Base-by-base conservation (phyloP, 768 basidiomycete species). In the Phlebiopsis gigantea region DNA sequence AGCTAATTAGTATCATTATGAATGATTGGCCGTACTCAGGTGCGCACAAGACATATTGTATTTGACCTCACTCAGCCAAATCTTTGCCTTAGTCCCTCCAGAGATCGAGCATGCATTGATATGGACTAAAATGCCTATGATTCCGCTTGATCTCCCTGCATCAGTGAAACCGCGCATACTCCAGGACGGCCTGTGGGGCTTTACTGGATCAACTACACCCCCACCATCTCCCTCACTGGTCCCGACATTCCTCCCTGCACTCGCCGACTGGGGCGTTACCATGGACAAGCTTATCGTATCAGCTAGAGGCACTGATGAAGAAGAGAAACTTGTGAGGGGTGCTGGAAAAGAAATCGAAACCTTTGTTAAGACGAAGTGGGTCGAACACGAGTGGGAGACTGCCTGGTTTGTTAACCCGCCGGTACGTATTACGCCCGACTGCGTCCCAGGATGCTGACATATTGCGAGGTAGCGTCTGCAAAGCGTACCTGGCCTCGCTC, bases 11-110 rank as follows among this genome's bases (percentile, higher is more conserved):
- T 63, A 83, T 92, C 59, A 87, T 87, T 46, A 83, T 75, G 63
- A 91, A 93, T 64, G 90, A 92, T 66, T 94, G 91, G 91, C 91
- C 91, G 0, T 94, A 94, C 69, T 91, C 88, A 6, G 83, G 88
- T 87, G 63, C 53, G 75, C 45, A 9, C 51, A 30, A 21, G n/a
- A n/a, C n/a, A n/a, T n/a, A n/a, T n/a, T n/a, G n/a, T n/a, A n/a
- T n/a, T n/a, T n/a, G 46, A 9, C n/a, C 55, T 54, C 9, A 47
- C 50, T 9, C 29, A 39, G 21, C 4, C 34, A 30, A 26, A n/a
- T n/a, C n/a, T n/a, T n/a, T n/a, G n/a, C n/a, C n/a, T 41, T 41
- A 77, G 90, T 91, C 10, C 90, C 90, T 2, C 64, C 78, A 2
- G 83, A 86, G 56, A 74, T 92, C 26, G 87, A 89, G 60, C 89